Evolutionary conservation across 2,329 filamentous ascomycete genomes (phyloP), one percentile per base, ranked within the genome.

Genomic region (Lachnellula suecica): DNA sequence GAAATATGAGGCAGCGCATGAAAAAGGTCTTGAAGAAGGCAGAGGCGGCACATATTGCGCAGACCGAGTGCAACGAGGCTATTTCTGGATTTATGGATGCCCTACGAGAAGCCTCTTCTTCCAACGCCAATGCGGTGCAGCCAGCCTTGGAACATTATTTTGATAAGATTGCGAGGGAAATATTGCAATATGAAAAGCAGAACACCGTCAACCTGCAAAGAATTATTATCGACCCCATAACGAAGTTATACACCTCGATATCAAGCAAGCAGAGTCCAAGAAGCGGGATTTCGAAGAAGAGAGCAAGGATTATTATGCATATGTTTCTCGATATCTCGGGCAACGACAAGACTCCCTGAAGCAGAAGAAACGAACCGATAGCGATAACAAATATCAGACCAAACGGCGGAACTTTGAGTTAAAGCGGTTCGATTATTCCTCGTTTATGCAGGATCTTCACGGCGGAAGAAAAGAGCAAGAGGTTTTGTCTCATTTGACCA

Each of bases 401-500:
- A 97, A 97, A 74, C 84, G 92, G 60, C 86, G 90, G 41, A 96
- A 91, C 62, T 99, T 99, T 65, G 94, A 99, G 74, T 79, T 99
- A 52, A 97, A 96, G 74, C 87, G 95, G 9, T 99, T 99, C 65
- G 95, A 99, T 71, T 99, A 99, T 70, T 97, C 93, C 3, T 96
- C 91, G 13, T 99, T 97, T 67, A 96, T 99, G 89, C 93, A 97
- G 66, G 94, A 99, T 74, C 79, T 99, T n/a, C 94, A 97, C 58
- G 94, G 94, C 25, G 94, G 94, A n/a, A 87, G 94, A 57, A 99
- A 97, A 69, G 94, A 99, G 65, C 94, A 97, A 66, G 94, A 99
- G 69, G 89, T 99, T 4, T 73, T 99, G 25, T 97, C 93, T 1
- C 89, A 97, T 67, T 78, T 99, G 27, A 99, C 94, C 2, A 93